Base-by-base conservation (phyloP, 805 yeast species). In the Myxozyma geophila region DNA sequence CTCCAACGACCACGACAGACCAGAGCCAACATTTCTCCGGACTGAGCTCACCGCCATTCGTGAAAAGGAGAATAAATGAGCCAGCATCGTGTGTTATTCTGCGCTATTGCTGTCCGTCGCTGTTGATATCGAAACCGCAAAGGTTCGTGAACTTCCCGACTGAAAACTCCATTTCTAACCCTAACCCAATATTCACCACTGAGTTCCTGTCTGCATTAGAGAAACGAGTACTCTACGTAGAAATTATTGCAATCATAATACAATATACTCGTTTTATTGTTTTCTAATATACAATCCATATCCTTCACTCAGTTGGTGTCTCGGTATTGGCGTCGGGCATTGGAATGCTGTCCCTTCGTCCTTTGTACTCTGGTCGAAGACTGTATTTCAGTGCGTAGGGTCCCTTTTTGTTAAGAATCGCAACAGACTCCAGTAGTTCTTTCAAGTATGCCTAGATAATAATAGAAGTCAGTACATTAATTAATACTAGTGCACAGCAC, bases 311-410 rank as follows among this genome's bases (percentile, higher is more conserved):
- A 19, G 56, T n/a, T 40, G 48, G 48, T 40, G 56, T 13, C 7
- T 19, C 48, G 28, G 47, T 23, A 19, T 9, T 21, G 2, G 28
- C 19, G 23, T 35, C n/a, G 10, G 46, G 43, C n/a, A 46, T 12
- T 6, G 37, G 33, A 19, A 35, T 37, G 48, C 54, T 36, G n/a
- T 53, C 56, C 23, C 56, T 39, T 19, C 59, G 37, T 21, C 64
- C 86, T 78, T 87, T 90, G 77, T 89, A 95, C 77, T 95, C 98
- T 17, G 91, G 95, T 77, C 89, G 90, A 73, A 95, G 80, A 63
- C 92, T 87, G 77, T 92, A 95, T 77, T 90, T 92, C 74, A 92
- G 83, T 0, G 98, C 96, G 74, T 93, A 93, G 1, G 99, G 97
- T 15, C 99, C 99, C 74, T 91, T 91, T 75, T 93, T 92, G 71